Evolutionary conservation across 2,329 filamentous ascomycete genomes (phyloP).

Genomic region (Trichoderma sp.): DNA sequence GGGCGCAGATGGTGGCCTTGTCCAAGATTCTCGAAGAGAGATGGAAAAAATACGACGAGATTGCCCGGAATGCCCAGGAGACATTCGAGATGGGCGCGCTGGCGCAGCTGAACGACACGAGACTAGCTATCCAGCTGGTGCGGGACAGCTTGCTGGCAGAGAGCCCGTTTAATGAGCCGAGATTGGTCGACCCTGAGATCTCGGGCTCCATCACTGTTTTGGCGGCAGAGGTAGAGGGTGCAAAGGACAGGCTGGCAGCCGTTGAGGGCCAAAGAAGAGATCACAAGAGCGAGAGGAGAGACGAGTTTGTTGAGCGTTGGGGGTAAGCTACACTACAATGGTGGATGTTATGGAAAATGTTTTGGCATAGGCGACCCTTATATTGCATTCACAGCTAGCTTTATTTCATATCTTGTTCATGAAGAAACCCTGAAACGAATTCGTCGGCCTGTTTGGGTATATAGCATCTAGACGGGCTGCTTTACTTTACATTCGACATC

Average conservation of each 20-base stretch:
- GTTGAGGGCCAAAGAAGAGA: conserved; percentile 38
- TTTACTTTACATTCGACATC: neutral
- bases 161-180: conserved; percentile 46
- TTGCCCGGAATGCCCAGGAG: conserved; percentile 46
- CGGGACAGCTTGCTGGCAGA: conserved; percentile 53
- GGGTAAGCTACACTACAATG: neutral
- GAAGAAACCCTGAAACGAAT: too few relatives aligned
- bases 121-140: conserved; percentile 47
- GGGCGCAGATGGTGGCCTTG: conserved; percentile 32
- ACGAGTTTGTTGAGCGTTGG: conserved; percentile 44
- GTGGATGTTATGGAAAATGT: neutral
- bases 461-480: too few relatives aligned
- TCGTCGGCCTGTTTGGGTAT: too few relatives aligned
- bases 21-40: conserved; percentile 40
- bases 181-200: conserved; percentile 52
- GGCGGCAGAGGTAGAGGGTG: conserved; percentile 42
- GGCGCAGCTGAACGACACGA: conserved; percentile 45
- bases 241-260: conserved; percentile 37
- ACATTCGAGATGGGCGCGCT: conserved; percentile 46
- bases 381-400: neutral
- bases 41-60: conserved; percentile 40
- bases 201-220: conserved; percentile 49
- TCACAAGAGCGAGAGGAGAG: conserved; percentile 45
- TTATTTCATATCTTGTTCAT: neutral
- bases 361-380: neutral